These are phyloP conservation scores for Trichosporon ovoides DNA, from an alignment of 1,284 basidiomycete species.

Conservation along the genomic window DNA sequence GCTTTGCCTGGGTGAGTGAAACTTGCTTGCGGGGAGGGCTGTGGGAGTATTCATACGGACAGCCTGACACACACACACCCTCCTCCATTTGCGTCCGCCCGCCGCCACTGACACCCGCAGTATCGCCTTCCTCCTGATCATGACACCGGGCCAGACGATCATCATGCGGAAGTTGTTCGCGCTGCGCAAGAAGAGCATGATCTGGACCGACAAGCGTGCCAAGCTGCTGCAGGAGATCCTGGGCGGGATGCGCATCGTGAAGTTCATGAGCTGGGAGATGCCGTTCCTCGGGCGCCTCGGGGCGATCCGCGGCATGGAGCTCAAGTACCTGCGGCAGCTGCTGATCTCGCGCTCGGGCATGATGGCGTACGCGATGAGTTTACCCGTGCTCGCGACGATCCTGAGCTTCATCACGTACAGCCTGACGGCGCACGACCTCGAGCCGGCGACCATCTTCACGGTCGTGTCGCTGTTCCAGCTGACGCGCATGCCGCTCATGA, in stretches of 20 bases:
- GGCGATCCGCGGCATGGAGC: constrained; percentile 67
- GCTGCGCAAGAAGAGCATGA: constrained; percentile 70
- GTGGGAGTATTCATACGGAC: too few relatives aligned
- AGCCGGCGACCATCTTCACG: constrained; percentile 63
- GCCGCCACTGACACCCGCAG: constrained; percentile 4
- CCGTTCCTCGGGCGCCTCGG: constrained; percentile 65
- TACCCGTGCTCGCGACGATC: constrained; percentile 77
- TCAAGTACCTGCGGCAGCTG: constrained; percentile 69
- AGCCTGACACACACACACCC: too few relatives aligned
- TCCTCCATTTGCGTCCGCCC: neutral
- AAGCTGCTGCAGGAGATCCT: constrained; percentile 59
- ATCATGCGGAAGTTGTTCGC: constrained; percentile 71
- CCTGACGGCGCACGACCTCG: constrained; percentile 60
- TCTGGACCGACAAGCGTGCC: constrained; percentile 64
- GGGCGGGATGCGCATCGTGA: constrained; percentile 82
- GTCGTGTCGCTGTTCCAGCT: constrained; percentile 72
- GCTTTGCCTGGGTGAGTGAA: constrained; percentile 49
- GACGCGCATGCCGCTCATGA: constrained; percentile 47
- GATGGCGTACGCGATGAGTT: constrained; percentile 51
- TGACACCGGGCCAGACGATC: constrained; percentile 60
- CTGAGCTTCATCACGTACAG: constrained; percentile 80
- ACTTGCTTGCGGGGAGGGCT: too few relatives aligned
- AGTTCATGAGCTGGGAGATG: constrained; percentile 58
- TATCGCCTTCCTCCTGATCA: constrained; percentile 64
- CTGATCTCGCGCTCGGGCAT: constrained; percentile 54